Evolutionary conservation across 2,329 filamentous ascomycete genomes (phyloP), one percentile per base, ranked within the genome.

Genomic region (Cytospora mali): DNA sequence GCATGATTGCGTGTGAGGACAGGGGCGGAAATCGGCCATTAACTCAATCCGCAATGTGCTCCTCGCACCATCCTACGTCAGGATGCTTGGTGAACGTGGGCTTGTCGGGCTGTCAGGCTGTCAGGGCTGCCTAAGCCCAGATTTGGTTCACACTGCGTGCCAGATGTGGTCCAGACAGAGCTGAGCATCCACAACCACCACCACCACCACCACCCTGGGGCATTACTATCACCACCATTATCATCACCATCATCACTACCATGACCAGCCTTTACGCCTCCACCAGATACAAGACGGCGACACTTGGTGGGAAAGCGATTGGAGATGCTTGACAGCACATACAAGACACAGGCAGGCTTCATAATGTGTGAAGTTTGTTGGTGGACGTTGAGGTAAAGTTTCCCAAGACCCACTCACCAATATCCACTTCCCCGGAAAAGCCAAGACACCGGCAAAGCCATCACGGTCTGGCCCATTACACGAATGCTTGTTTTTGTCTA

Each of bases 401-500:
- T 52, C 49, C 46, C 48, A 28, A 18, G 35, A 39, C 35, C 31
- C 4, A 31, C 14, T 13, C 7, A 23, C 25, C 21, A n/a, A 46
- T 31, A 28, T 39, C 49, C 57, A 53, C 49, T 59, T 59, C 57
- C 57, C 57, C 57, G 31, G 57, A 52, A 23, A 58, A 29, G 57
- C 57, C 57, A 59, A 53, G 57, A 58, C 46, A 18, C 16, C n/a
- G 18, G 27, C 50, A 31, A 39, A 18, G 16, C 4, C 35, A 18
- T 23, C 42, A 18, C 42, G n/a, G 18, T 46, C 18, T 35, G 33
- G 33, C 13, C 33, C 33, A 35, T 16, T 7, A 16, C 3, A n/a
- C n/a, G n/a, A n/a, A n/a, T n/a, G n/a, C n/a, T n/a, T n/a, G n/a
- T n/a, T n/a, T n/a, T n/a, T n/a, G n/a, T n/a, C n/a, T n/a, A n/a